These are phyloP conservation scores for Pilasporangium apinafurcum DNA, from an alignment of 352 stramenopile species.

Conservation along the genomic window DNA sequence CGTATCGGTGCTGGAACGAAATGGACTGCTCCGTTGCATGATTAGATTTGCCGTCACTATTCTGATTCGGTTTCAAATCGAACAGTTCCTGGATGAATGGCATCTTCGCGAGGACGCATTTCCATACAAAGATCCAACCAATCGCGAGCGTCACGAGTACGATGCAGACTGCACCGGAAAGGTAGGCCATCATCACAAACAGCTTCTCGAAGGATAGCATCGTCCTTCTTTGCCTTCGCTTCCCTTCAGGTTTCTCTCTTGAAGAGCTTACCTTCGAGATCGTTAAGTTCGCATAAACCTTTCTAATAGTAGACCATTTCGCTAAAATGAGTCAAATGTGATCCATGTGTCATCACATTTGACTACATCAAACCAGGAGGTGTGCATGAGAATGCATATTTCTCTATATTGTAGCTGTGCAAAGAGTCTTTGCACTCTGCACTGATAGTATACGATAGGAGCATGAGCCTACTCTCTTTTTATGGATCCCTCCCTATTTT, in stretches of 20 bases:
- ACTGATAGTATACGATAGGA: too few species aligned
- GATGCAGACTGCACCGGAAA: conserved; percentile 71
- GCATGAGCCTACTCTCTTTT: too few species aligned
- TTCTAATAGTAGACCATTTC: too few species aligned
- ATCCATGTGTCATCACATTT: too few species aligned
- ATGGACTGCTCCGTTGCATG: conserved; percentile 26
- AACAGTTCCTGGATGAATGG: conserved; percentile 79
- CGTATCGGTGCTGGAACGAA: conserved; percentile 71
- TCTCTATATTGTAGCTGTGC: too few species aligned
- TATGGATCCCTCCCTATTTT: background rate
- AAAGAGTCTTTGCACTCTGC: too few species aligned
- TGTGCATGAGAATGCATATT: too few species aligned
- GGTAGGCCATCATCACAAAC: conserved; percentile 57
- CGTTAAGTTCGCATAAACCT: too few species aligned
- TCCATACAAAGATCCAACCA: conserved; percentile 82
- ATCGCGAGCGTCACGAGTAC: conserved; percentile 72
- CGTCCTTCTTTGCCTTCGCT: background rate
- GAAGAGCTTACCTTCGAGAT: too few species aligned
- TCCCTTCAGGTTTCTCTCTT: background rate
- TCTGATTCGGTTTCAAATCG: conserved; percentile 75
- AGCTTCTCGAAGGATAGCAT: conserved; percentile 22
- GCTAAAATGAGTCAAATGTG: too few species aligned
- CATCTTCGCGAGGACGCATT: conserved; percentile 80
- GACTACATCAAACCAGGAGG: too few species aligned
- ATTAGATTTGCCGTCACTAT: too few species aligned